Conservation (phyloP, 768 basidiomycete species). For the Boletus insuetus region DNA sequence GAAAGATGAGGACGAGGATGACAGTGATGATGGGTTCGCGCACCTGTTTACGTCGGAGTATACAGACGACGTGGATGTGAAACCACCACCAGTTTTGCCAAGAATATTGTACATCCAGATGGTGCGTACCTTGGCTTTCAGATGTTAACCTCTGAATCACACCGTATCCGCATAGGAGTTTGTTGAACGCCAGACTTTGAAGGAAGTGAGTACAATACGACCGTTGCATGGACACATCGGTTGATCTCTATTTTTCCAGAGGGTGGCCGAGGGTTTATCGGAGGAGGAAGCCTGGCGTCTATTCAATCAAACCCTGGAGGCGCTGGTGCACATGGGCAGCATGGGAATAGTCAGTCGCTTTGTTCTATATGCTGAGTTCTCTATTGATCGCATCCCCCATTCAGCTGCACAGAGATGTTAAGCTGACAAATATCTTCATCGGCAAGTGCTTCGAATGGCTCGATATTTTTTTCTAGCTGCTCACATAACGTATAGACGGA, state of each 20-base stretch:
- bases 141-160: not conserved
- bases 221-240: not conserved
- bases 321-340: slow-evolving; percentile 84
- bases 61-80: slow-evolving; percentile 32
- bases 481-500: slow-evolving; percentile 48
- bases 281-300: slow-evolving; percentile 89
- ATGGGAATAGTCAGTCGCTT: slow-evolving; percentile 70
- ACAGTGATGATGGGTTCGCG: slow-evolving; percentile 40
- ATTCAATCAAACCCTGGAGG: slow-evolving; percentile 87
- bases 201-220: slow-evolving; percentile 51
- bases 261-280: slow-evolving; percentile 74
- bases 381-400: slow-evolving; percentile 12
- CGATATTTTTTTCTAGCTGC: not conserved
- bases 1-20: slow-evolving; percentile 44
- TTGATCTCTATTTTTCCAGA: slow-evolving; percentile 34
- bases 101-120: slow-evolving; percentile 92
- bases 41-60: slow-evolving; percentile 36
- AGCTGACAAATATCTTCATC: slow-evolving; percentile 91
- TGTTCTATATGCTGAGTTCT: not conserved
- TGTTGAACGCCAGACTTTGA: slow-evolving; percentile 86
- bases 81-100: slow-evolving; percentile 27
- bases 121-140: slow-evolving; percentile 42
- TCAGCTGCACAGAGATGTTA: slow-evolving; percentile 85
- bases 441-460: slow-evolving; percentile 42
- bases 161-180: slow-evolving; percentile 56